Conservation (phyloP, 1,284 basidiomycete species). For the Trichosporon faecale region DNA sequence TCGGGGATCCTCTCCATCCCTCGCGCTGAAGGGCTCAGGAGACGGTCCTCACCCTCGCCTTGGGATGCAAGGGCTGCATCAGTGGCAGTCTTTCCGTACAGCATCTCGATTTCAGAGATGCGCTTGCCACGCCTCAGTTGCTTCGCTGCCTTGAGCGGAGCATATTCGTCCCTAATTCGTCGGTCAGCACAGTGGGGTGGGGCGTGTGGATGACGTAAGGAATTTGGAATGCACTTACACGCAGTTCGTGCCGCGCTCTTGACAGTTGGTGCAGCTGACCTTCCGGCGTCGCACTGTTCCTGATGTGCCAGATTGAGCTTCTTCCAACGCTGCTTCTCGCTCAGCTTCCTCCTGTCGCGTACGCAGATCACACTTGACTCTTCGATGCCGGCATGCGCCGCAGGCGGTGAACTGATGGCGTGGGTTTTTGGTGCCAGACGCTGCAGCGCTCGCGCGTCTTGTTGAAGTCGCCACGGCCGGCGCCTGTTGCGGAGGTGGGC, state of each 20-base stretch:
- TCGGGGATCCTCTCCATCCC: conserved; percentile 51
- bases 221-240: conserved; percentile 57
- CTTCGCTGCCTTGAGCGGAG: conserved; percentile 81
- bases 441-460: not conserved
- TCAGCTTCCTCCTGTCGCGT: conserved; percentile 43
- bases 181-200: not conserved
- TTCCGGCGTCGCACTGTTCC: conserved; percentile 17
- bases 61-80: conserved; percentile 35
- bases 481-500: not conserved
- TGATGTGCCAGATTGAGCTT: conserved; percentile 11
- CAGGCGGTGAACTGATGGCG: conserved; percentile 81
- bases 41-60: conserved; percentile 24
- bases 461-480: not conserved
- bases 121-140: conserved; percentile 74
- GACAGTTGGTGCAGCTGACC: conserved; percentile 74
- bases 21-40: conserved; percentile 22
- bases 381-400: conserved; percentile 80
- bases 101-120: conserved; percentile 69
- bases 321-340: conserved; percentile 15
- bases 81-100: conserved; percentile 40
- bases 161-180: conserved; percentile 68
- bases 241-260: conserved; percentile 79
- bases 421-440: conserved; percentile 58
- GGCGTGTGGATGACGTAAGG: not conserved
- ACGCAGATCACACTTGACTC: conserved; percentile 54